Evolutionary conservation across 2,329 filamentous ascomycete species (phyloP), one percentile per base, ranked within the genome.

Genomic region (Davidsoniella virescens): DNA sequence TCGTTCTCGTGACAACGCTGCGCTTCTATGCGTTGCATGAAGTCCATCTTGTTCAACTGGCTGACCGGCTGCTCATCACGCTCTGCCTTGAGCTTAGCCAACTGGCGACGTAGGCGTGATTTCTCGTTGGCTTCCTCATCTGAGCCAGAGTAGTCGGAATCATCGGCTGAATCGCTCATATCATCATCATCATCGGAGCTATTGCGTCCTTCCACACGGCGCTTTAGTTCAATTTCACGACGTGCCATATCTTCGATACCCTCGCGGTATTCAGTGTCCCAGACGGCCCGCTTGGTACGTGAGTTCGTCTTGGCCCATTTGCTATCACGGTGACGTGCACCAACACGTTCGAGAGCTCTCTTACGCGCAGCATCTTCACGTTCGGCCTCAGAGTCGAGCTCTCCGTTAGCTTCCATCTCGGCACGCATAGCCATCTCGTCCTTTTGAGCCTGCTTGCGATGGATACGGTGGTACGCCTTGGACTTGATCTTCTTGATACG

Each of bases 401-500:
- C 72, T 18, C 75, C 75, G 9, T 73, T 72, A 47, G 73, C 76
- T 16, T 70, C 71, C 64, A 71, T 70, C 51, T 60, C 72, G 59
- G 74, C 71, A 16, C 65, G 66, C 14, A 67, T 63, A 14, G 72
- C 73, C 60, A 70, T 67, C 62, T 79, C 64, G 54, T 77, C 63
- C 50, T 73, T 69, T 56, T 73, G 65, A 57, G 70, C 59, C 63
- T 80, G 84, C 61, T 83, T 94, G 37, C 90, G 80, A 65, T 96
- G 90, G 12, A 96, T 82, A 42, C 88, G 82, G 50, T 90, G 84
- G 62, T 94, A 98, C 0, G 87, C 78, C 64, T 95, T 98, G 62
- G 85, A 93, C 72, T 98, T 98, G 68, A 98, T 98, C 70, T 96
- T 96, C 69, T 95, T 94, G 66, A 98, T 87, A 20, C 92, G 82